Conservation (phyloP, 2,329 filamentous ascomycete species). For the Nemania sp. region DNA sequence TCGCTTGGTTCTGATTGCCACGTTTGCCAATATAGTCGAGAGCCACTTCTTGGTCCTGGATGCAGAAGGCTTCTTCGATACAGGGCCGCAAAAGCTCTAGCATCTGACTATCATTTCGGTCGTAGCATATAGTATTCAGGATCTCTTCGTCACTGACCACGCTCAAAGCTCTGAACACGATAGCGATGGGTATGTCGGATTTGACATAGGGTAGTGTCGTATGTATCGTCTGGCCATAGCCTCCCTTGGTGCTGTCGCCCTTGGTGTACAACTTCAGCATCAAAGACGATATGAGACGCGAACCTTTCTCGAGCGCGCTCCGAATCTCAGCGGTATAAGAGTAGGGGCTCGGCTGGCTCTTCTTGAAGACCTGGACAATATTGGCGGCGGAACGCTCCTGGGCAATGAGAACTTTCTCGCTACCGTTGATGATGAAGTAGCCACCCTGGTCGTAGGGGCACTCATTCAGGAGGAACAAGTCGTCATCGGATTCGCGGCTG, state of each 20-base stretch:
- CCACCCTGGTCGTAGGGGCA: constrained; percentile 98
- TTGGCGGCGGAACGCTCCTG: constrained; percentile 98
- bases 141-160: constrained; percentile 98
- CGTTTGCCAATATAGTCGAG: constrained; percentile 95
- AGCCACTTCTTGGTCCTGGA: constrained; percentile 92
- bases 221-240: constrained; percentile 85
- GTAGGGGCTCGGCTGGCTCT: constrained; percentile 87
- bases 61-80: constrained; percentile 94
- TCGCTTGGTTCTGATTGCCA: constrained; percentile 70
- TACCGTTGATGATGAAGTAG: constrained; percentile 99
- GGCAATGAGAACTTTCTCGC: constrained; percentile 96
- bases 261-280: constrained; percentile 89
- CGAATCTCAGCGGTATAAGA: constrained; percentile 95
- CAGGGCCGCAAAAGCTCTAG: constrained; percentile 96
- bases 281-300: constrained; percentile 88
- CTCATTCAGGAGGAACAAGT: constrained; percentile 89
- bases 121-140: constrained; percentile 95
- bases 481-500: constrained; percentile 79
- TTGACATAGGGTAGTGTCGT: constrained; percentile 94
- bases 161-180: constrained; percentile 93
- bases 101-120: constrained; percentile 94
- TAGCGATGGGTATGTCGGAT: constrained; percentile 86
- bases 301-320: constrained; percentile 95
- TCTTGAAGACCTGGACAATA: constrained; percentile 99
- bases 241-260: constrained; percentile 76